Evolutionary conservation across 2,329 filamentous ascomycete species (phyloP).

Genomic region (Colletotrichum tamarilloi): DNA sequence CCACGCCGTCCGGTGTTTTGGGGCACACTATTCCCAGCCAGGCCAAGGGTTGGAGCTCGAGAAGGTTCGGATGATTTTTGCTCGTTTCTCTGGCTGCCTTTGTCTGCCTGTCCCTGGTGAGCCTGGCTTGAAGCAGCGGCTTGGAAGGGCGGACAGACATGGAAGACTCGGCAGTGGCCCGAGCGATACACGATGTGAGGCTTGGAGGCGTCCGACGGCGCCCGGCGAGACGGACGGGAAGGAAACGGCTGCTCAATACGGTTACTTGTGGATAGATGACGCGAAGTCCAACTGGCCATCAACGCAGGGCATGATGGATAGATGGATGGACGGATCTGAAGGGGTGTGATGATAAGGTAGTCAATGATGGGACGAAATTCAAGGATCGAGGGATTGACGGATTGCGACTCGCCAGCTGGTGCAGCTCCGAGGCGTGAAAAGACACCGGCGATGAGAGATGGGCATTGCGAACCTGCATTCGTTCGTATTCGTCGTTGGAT

Average conservation of each 20-base stretch:
- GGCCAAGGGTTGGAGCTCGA: background rate
- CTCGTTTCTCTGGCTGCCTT: background rate
- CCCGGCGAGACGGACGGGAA: background rate
- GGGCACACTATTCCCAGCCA: background rate
- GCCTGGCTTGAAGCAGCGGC: background rate
- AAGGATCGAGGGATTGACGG: background rate
- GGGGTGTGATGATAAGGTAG: background rate
- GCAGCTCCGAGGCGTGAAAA: background rate
- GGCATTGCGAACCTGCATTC: background rate
- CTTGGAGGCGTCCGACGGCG: background rate
- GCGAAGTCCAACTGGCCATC: background rate
- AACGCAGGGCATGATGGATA: background rate
- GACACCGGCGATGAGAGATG: background rate
- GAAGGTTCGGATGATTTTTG: background rate
- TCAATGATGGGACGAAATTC: background rate
- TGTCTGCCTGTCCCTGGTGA: background rate
- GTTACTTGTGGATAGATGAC: background rate
- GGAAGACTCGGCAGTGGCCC: background rate
- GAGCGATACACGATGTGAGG: background rate
- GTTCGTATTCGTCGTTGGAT: no score
- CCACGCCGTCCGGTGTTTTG: constrained; percentile 23
- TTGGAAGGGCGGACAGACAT: background rate
- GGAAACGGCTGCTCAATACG: background rate
- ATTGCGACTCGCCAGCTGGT: background rate
- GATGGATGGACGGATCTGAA: background rate